These are phyloP conservation scores for Didymella pinodella DNA, from an alignment of 2,329 filamentous ascomycete species.

Conservation along the genomic window DNA sequence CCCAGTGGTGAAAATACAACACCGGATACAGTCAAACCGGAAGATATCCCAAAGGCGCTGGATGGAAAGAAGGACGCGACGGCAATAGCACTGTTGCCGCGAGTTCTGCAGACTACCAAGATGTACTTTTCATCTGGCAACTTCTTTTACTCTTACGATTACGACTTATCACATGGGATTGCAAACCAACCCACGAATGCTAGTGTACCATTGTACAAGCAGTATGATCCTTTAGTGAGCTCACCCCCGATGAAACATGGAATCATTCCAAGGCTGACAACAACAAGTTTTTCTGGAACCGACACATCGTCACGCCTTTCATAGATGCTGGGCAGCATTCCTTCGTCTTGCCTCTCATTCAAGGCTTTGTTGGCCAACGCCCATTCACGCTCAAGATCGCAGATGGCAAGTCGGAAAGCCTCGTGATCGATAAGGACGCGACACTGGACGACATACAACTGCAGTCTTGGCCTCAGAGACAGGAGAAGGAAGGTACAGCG, in stretches of 20 bases:
- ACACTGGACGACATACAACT: conserved; percentile 48
- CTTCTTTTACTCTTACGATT: conserved; percentile 95
- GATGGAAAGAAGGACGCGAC: conserved; percentile 44
- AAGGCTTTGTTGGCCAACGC: conserved; percentile 91
- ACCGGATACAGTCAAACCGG: conserved; percentile 40
- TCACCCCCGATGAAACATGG: neutral
- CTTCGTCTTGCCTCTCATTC: conserved; percentile 82
- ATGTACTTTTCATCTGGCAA: conserved; percentile 83
- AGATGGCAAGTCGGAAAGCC: conserved; percentile 48
- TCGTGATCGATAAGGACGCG: conserved; percentile 45
- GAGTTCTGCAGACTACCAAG: conserved; percentile 82
- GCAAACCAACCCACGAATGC: conserved; percentile 52
- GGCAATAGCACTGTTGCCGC: conserved; percentile 70
- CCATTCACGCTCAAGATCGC: conserved; percentile 73
- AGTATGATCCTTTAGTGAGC: conserved; percentile 72
- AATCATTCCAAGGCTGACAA: conserved; percentile 7
- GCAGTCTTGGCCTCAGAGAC: conserved; percentile 44
- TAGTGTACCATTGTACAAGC: conserved; percentile 71
- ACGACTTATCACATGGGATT: conserved; percentile 81
- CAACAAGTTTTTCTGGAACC: conserved; percentile 86
- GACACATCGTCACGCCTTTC: conserved; percentile 75
- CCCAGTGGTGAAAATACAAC: conserved; percentile 21
- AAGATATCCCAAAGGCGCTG: conserved; percentile 48
- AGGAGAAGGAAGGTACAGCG: conserved; percentile 34
- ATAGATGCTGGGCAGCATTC: conserved; percentile 74